A percentile compares a stretch with the other conserved stretches of the same genome.
These are phyloP conservation scores for Lentinus brumalis DNA, from an alignment of 768 basidiomycete genomes.

Conservation along the genomic window DNA sequence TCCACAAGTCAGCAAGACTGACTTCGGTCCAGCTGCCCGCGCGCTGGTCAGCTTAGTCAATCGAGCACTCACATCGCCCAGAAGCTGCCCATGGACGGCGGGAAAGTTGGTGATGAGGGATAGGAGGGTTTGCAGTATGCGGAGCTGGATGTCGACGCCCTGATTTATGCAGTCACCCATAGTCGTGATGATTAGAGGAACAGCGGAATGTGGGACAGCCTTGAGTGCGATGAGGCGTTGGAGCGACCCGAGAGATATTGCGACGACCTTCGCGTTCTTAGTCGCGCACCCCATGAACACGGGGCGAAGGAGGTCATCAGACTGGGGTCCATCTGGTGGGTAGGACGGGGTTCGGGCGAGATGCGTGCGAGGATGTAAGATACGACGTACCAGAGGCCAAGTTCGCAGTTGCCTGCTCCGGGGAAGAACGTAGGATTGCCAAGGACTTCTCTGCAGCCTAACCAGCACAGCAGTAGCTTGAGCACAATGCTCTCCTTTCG, in stretches of 20 bases:
- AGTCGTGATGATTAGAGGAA: constrained; percentile 78
- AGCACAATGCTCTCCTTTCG: background rate
- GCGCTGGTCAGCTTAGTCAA: constrained; percentile 9
- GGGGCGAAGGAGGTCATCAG: constrained; percentile 79
- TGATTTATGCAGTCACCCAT: constrained; percentile 89
- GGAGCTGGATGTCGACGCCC: constrained; percentile 95
- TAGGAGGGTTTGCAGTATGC: constrained; percentile 89
- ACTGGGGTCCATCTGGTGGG: constrained; percentile 68
- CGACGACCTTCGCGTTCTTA: constrained; percentile 91
- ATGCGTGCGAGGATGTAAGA: constrained; percentile 33
- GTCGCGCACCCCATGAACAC: constrained; percentile 95
- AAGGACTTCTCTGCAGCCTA: constrained; percentile 89
- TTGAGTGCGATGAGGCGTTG: constrained; percentile 88
- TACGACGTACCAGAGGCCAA: constrained; percentile 66
- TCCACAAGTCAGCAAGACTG: background rate
- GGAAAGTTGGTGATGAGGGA: constrained; percentile 89
- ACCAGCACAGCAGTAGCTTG: background rate
- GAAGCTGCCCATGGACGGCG: constrained; percentile 72
- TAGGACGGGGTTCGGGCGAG: constrained; percentile 49
- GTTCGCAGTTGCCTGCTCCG: constrained; percentile 73
- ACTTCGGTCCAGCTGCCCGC: background rate
- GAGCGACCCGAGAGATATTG: constrained; percentile 87
- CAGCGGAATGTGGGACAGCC: constrained; percentile 79
- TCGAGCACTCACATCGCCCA: constrained; percentile 68
- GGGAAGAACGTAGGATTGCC: constrained; percentile 76